Percentiles rank a stretch among this genome's conserved stretches.
Evolutionary conservation across 2,329 filamentous ascomycete genomes (phyloP).

Genomic region (Talaromyces islandicus): DNA sequence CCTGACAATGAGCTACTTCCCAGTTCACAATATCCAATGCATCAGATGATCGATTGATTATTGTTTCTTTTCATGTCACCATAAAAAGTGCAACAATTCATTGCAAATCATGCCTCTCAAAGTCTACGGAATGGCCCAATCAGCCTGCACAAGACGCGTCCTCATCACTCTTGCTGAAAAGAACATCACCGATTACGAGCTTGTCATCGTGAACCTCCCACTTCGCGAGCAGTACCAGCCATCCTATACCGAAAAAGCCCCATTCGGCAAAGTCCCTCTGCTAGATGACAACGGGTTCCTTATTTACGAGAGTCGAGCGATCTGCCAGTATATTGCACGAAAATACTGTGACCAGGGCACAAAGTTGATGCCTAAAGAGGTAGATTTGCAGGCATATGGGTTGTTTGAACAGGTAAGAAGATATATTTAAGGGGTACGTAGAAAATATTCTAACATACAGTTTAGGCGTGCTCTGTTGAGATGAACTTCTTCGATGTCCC

Average conservation of each 20-base stretch:
- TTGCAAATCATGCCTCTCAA: constrained; percentile 25
- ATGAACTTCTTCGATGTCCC: constrained; percentile 18
- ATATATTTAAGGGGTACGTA: neutral
- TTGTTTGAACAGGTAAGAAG: constrained; percentile 19
- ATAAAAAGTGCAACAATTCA: too few species aligned
- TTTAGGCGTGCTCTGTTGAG: constrained; percentile 23
- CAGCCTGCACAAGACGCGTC: constrained; percentile 22
- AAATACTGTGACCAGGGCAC: constrained; percentile 15
- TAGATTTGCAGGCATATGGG: constrained; percentile 16
- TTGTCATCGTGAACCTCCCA: constrained; percentile 19
- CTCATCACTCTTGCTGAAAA: constrained; percentile 24
- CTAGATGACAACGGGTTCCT: constrained; percentile 24
- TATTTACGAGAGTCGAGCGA: constrained; percentile 23
- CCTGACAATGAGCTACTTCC: too few species aligned
- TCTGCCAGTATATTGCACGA: constrained; percentile 24
- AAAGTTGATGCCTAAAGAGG: constrained; percentile 10
- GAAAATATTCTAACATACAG: neutral
- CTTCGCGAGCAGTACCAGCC: constrained; percentile 22
- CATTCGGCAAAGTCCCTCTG: constrained; percentile 32
- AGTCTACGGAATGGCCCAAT: constrained; percentile 21
- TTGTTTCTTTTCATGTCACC: too few species aligned
- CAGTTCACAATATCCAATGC: too few species aligned
- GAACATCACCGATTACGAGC: constrained; percentile 19
- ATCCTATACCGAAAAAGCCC: constrained; percentile 21
- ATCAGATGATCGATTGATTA: too few species aligned